Evolutionary conservation across 169 alveolate genomes (phyloP).

Genomic region (Cystoisospora suis): DNA sequence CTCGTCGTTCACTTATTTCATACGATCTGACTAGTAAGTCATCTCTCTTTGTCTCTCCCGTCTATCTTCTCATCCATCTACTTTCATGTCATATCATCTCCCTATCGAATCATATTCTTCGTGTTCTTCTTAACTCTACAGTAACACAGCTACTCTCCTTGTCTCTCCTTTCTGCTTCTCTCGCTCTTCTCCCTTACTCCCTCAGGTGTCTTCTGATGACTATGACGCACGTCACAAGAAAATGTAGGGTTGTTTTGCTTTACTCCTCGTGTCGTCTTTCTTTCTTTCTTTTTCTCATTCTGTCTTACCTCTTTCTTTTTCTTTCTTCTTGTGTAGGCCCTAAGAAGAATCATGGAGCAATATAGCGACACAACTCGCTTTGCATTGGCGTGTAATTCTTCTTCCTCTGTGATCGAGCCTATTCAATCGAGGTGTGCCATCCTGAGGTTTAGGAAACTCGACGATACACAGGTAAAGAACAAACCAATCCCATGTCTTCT

Average conservation of each 20-base stretch:
- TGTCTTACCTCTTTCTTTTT: background rate
- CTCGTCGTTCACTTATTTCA: too few species aligned
- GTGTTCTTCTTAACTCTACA: too few species aligned
- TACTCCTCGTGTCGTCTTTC: background rate
- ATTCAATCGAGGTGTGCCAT: slow-evolving; percentile 99
- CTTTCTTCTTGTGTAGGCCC: slow-evolving; percentile 83
- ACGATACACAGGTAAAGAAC: slow-evolving; percentile 88
- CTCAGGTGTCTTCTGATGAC: too few species aligned
- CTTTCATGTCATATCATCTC: too few species aligned
- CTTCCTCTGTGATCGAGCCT: slow-evolving; percentile 98
- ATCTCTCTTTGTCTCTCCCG: too few species aligned
- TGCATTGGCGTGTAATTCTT: slow-evolving; percentile 98
- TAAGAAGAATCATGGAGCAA: slow-evolving; percentile 97
- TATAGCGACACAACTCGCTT: slow-evolving; percentile 97
- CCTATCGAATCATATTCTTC: too few species aligned
- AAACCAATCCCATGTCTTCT: too few species aligned
- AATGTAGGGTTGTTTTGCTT: background rate
- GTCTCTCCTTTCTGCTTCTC: too few species aligned
- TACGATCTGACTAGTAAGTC: too few species aligned
- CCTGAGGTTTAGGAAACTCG: slow-evolving; percentile 93
- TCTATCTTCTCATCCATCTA: too few species aligned
- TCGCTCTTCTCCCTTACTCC: too few species aligned
- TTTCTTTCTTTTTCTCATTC: background rate
- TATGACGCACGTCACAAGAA: background rate
- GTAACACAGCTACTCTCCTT: too few species aligned